Conservation (phyloP, 2,329 filamentous ascomycete species). For the Aureobasidium sp. region DNA sequence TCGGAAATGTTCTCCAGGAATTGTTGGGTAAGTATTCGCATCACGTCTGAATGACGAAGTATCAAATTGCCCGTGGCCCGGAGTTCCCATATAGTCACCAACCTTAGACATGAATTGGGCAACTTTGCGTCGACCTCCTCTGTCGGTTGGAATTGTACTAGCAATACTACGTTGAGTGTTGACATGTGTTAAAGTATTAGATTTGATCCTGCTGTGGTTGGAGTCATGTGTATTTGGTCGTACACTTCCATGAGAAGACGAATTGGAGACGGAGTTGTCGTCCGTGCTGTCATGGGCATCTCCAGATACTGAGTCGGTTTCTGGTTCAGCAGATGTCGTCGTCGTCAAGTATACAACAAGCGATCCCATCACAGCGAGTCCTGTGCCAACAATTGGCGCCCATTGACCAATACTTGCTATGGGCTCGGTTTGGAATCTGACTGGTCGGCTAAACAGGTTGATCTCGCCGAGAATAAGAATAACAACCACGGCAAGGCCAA, state of each 20-base stretch:
- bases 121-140: conserved; percentile 37
- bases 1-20: conserved; percentile 47
- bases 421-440: conserved; percentile 55
- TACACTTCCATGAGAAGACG: neutral
- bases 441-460: conserved; percentile 54
- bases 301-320: neutral
- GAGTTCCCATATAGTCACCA: conserved; percentile 12
- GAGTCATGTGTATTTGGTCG: neutral
- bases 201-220: neutral
- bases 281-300: neutral
- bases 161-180: neutral
- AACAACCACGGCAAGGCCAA: conserved; percentile 51
- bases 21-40: conserved; percentile 47
- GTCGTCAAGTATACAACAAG: conserved; percentile 47
- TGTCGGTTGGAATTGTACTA: conserved; percentile 17
- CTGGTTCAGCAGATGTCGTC: conserved; percentile 19
- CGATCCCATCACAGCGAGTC: conserved; percentile 52
- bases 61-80: conserved; percentile 33
- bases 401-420: conserved; percentile 57
- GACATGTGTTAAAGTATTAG: neutral
- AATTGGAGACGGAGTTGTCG: neutral
- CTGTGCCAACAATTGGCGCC: conserved; percentile 53
- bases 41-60: conserved; percentile 42
- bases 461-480: conserved; percentile 56
- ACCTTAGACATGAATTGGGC: conserved; percentile 39